Conservation (phyloP, 768 basidiomycete genomes). For the Hemileccinum impolitum region DNA sequence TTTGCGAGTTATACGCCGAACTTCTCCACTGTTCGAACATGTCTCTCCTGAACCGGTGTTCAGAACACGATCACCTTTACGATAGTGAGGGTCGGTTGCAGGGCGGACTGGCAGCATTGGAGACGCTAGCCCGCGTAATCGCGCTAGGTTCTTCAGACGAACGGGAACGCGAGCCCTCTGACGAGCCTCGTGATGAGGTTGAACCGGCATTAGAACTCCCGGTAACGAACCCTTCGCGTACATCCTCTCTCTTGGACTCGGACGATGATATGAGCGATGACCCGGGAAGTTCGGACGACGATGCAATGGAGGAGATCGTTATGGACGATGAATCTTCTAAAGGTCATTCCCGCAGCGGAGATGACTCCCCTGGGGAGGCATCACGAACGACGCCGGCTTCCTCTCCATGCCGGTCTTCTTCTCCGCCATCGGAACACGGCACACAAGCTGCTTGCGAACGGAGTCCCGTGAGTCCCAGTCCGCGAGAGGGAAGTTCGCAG, state of each 20-base stretch:
- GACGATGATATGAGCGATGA: slow-evolving; percentile 79
- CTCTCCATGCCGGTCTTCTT: slow-evolving; percentile 29
- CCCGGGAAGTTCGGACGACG: slow-evolving; percentile 73
- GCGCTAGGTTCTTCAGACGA: slow-evolving; percentile 57
- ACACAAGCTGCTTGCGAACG: slow-evolving; percentile 23
- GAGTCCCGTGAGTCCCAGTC: slow-evolving; percentile 24
- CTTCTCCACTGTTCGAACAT: slow-evolving; percentile 98
- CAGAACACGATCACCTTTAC: slow-evolving; percentile 67
- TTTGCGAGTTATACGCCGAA: slow-evolving; percentile 96
- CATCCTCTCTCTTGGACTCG: slow-evolving; percentile 56
- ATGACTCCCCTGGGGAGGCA: slow-evolving; percentile 33
- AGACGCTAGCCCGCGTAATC: slow-evolving; percentile 84
- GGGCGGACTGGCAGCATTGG: slow-evolving; percentile 82
- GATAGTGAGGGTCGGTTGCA: slow-evolving; percentile 80
- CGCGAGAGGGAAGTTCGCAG: slow-evolving; percentile 32
- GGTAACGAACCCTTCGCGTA: slow-evolving; percentile 50
- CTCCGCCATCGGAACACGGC: slow-evolving; percentile 30
- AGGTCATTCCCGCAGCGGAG: slow-evolving; percentile 21
- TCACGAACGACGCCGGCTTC: slow-evolving; percentile 29
- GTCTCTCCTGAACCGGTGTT: slow-evolving; percentile 84
- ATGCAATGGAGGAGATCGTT: slow-evolving; percentile 78
- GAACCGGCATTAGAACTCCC: slow-evolving; percentile 69
- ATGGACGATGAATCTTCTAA: slow-evolving; percentile 62
- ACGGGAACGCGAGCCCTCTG: slow-evolving; percentile 52
- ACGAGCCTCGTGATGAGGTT: slow-evolving; percentile 53